Evolutionary conservation across 2,329 filamentous ascomycete species (phyloP), one percentile per base, ranked within the genome.

Genomic region (Trematosphaeria pertusa): DNA sequence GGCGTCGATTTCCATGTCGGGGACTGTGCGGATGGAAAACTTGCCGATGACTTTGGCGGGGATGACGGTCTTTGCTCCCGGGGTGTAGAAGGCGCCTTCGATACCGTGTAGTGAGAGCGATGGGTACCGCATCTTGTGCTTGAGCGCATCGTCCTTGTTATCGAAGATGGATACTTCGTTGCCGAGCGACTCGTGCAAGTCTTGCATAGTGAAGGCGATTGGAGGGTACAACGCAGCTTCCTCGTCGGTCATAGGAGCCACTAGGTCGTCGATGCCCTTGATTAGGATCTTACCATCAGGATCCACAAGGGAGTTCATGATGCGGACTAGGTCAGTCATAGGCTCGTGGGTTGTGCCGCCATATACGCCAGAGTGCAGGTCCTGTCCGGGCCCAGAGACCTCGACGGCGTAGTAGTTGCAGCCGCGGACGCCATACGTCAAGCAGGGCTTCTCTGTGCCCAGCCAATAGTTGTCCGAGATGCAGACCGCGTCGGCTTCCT

Each of bases 381-480:
- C 94, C 59, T 93, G 89, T 31, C 87, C 94, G 9, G 94, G 94
- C 1, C 94, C 94, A 7, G 88, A 91, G 55, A 99, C 80, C 75
- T 94, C 89, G 60, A 99, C 76, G 41, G 88, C 89, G 80, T 97
- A 99, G 83, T 99, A 99, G 80, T 95, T 97, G 85, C 90, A 95
- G 43, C 94, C 94, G 59, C 94, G 89, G 54, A 99, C 87, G 62
- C 94, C 94, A 73, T 99, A 99, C 8, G 94, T 99, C 67, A 99
- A 78, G 74, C 94, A 99, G 10, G 94, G 94, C 82, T 97, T 97
- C 82, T 97, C 91, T 5, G 94, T 97, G 48, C 94, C 94, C 31
- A 99, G 86, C 94, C 94, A 99, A 85, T 99, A 99, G 83, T 99
- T 99, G 76, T 99, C 94, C 37, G 91, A 96, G 71, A 99, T 99